Evolutionary conservation across 2,329 filamentous ascomycete genomes (phyloP), one percentile per base, ranked within the genome.

Genomic region (Juglanconis juglandina): DNA sequence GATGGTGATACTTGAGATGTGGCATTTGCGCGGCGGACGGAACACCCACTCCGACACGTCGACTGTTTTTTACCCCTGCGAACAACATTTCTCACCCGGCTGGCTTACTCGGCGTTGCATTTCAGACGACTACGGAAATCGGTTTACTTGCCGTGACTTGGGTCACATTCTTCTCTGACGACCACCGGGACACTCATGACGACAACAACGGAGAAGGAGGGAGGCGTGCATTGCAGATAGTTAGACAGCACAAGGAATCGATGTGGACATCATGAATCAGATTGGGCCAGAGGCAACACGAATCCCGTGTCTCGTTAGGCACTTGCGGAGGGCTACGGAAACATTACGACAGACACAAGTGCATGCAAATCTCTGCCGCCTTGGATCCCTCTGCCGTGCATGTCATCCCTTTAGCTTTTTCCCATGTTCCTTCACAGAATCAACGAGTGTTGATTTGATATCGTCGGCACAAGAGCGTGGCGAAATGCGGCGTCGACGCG

Each of bases 191-290:
- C 50, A 55, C 54, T 49, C 47, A 58, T 53, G 51, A 61, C 24
- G 32, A 53, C 53, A 49, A 47, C 41, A 44, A 53, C 24, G 58
- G 61, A 48, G 48, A 34, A 37, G 32, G 10, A 41, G 44, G 53
- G 53, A 44, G 46, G 54, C 56, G 53, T 61, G 61, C 61, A 63
- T 52, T 61, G 59, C 61, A 63, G 61, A 61, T 63, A 63, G 57
- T 61, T 59, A 63, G 61, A 63, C 61, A 63, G 61, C 58, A 61
- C 47, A 47, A 47, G 61, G 58, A 63, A 63, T 59, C 56, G 46
- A 63, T 46, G 54, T 53, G 58, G 55, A 57, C 48, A 58, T 61
- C 41, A 63, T 56, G 65, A 59, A 32, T 44, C 14, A 3, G 13
- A 24, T 9, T 10, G 33, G 35, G 30, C 11, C 54, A 50, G 46